Conservation (phyloP, 2,329 filamentous ascomycete genomes). For the Madurella fahalii region DNA sequence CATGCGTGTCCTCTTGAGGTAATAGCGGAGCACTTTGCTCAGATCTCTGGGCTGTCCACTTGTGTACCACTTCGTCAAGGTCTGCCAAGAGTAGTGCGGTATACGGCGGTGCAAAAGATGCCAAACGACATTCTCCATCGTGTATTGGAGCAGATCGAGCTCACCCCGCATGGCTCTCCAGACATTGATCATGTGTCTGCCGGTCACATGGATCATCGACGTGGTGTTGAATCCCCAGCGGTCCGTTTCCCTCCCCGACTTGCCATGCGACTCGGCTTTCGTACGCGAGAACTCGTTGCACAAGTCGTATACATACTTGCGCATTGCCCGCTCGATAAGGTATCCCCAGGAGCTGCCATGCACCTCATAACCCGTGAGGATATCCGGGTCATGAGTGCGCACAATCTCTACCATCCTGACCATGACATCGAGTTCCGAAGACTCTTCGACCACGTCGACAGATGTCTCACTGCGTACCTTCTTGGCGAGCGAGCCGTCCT, state of each 20-base stretch:
- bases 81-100: constrained; percentile 77
- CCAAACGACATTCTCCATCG: constrained; percentile 92
- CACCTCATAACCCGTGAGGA: constrained; percentile 91
- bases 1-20: constrained; percentile 68
- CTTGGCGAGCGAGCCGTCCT: constrained; percentile 53
- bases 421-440: constrained; percentile 78
- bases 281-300: constrained; percentile 89
- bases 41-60: constrained; percentile 66
- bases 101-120: constrained; percentile 83
- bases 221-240: constrained; percentile 93
- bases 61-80: constrained; percentile 77
- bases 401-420: constrained; percentile 85
- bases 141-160: constrained; percentile 87
- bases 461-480: constrained; percentile 57
- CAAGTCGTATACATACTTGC: constrained; percentile 85
- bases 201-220: constrained; percentile 87
- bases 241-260: constrained; percentile 81
- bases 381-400: constrained; percentile 78
- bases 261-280: constrained; percentile 75
- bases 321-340: constrained; percentile 79
- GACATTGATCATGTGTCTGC: constrained; percentile 92
- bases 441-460: constrained; percentile 68
- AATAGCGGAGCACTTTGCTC: constrained; percentile 72
- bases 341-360: constrained; percentile 95
- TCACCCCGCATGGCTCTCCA: constrained; percentile 96